phyloP scores from a whole-genome alignment of 2,329 filamentous ascomycete species.

The Lecanicillium sp. region DNA sequence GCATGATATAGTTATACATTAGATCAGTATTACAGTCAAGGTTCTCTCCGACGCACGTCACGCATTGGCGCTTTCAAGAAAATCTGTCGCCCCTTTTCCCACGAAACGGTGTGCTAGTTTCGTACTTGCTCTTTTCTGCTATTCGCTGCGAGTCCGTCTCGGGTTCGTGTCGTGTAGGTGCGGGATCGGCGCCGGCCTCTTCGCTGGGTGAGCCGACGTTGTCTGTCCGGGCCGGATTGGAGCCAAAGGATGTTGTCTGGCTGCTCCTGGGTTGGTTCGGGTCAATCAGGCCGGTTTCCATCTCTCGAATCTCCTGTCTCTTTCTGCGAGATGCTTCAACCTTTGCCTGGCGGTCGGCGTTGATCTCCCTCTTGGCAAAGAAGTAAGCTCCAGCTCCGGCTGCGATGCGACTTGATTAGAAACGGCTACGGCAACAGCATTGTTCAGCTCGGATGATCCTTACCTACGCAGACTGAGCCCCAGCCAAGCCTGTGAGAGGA shows the following conservation, averaged over 20 bases:
- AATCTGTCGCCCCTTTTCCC: constrained; percentile 84
- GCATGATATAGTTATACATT: no score
- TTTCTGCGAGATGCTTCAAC: constrained; percentile 59
- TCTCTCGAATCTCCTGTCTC: constrained; percentile 48
- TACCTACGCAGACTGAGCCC: constrained; percentile 81
- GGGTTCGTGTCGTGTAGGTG: constrained; percentile 73
- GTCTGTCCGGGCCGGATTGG: constrained; percentile 22
- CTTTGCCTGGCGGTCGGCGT: constrained; percentile 71
- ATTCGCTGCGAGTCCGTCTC: constrained; percentile 59
- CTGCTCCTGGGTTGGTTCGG: constrained; percentile 24
- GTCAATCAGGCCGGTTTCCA: constrained; percentile 39
- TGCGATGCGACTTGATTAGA: constrained; percentile 24
- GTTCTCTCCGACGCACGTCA: neutral
- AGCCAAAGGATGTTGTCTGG: constrained; percentile 15
- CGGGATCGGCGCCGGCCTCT: constrained; percentile 71
- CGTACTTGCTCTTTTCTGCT: constrained; percentile 78
- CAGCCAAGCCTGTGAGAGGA: constrained; percentile 67
- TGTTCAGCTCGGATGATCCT: constrained; percentile 17
- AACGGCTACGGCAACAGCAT: constrained; percentile 7
- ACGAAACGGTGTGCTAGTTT: constrained; percentile 66
- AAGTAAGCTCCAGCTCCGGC: constrained; percentile 89
- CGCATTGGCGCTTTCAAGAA: constrained; percentile 31
- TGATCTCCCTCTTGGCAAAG: constrained; percentile 92
- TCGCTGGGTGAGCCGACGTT: constrained; percentile 55
- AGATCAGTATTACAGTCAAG: neutral